Conservation (phyloP, 306 rosid genomes). For the Bauhinia variegata region DNA sequence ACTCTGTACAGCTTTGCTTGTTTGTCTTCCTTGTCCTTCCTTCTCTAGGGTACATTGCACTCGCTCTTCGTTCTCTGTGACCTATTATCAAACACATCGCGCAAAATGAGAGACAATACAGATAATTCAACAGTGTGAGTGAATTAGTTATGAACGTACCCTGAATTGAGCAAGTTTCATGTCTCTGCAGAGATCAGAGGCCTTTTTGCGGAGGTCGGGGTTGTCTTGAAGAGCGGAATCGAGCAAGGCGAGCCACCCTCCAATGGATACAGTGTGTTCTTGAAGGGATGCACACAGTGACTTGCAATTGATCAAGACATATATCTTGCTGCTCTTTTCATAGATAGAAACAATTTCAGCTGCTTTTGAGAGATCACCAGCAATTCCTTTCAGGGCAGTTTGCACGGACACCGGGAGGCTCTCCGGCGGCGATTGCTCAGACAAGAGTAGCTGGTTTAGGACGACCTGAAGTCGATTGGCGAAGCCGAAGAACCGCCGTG, state of each 20-base stretch:
- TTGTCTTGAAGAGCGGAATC: conserved; percentile 35
- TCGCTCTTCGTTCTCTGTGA: conserved; percentile 54
- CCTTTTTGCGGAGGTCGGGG: conserved; percentile 50
- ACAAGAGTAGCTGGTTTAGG: conserved; percentile 38
- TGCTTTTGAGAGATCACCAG: conserved; percentile 37
- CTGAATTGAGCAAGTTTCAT: conserved; percentile 55
- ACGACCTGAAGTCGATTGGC: conserved; percentile 46
- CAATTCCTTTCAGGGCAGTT: conserved; percentile 48
- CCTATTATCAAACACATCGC: conserved; percentile 33
- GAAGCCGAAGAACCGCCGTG: conserved; percentile 44
- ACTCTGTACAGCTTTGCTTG: conserved; percentile 59
- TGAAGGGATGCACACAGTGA: conserved; percentile 42
- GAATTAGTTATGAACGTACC: conserved; percentile 26
- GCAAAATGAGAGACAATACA: not conserved
- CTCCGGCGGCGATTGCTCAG: conserved; percentile 15
- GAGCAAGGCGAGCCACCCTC: conserved; percentile 52
- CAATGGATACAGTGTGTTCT: conserved; percentile 37
- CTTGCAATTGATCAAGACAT: conserved; percentile 45
- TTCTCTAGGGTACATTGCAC: conserved; percentile 48
- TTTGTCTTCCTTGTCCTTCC: conserved; percentile 50
- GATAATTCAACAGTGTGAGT: not conserved
- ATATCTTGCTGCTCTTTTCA: conserved; percentile 44
- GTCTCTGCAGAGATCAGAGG: conserved; percentile 49
- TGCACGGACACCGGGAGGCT: conserved; percentile 35
- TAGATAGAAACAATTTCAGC: conserved; percentile 33